Base-by-base conservation (phyloP, 2,329 filamentous ascomycete genomes). In the Dactylellina drechsleri region DNA sequence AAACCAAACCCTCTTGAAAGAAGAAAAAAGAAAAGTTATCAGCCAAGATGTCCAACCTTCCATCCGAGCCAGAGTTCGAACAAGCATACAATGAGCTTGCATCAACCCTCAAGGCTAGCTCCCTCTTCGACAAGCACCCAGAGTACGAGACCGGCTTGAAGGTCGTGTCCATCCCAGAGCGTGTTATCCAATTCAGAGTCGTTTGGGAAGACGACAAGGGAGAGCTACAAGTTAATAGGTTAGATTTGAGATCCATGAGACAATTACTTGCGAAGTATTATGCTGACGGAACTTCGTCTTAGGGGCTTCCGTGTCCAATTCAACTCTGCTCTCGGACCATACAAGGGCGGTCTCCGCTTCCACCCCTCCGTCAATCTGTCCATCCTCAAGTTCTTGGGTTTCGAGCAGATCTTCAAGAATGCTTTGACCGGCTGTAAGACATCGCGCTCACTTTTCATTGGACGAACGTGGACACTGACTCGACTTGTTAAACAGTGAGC, bases 331-430 rank as follows among this genome's bases (percentile, higher is more conserved):
- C 90, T 98, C 20, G 95, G 95, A 70, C 95, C 95, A 62, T 98
- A 97, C 90, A 98, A 98, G 88, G 95, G 95, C 79, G 95, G 95
- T 82, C 89, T 98, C 79, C 88, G 95, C 80, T 92, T 99, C 84
- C 95, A 99, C 84, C 95, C 94, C 77, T 89, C 90, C 10, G 92
- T 95, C 83, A 95, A 91, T 84, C 83, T 90, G 81, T 89, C 87
- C 77, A 88, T 90, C 81, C 88, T 99, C 81, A 99, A 99, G 87
- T 98, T 98, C 86, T 88, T 99, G 82, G 95, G 94, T 78, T 98
- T 98, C 81, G 95, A 99, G 89, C 95, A 98, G 86, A 96, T 94
- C 85, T 98, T 98, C 88, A 98, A 98, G 89, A 98, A 98, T 92
- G 95, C 95, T 79, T 86, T 98, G 79, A 98, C 95, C 77, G 95